phyloP scores from a whole-genome alignment of 2,329 filamentous ascomycete species.

The Cladophialophora exuberans region DNA sequence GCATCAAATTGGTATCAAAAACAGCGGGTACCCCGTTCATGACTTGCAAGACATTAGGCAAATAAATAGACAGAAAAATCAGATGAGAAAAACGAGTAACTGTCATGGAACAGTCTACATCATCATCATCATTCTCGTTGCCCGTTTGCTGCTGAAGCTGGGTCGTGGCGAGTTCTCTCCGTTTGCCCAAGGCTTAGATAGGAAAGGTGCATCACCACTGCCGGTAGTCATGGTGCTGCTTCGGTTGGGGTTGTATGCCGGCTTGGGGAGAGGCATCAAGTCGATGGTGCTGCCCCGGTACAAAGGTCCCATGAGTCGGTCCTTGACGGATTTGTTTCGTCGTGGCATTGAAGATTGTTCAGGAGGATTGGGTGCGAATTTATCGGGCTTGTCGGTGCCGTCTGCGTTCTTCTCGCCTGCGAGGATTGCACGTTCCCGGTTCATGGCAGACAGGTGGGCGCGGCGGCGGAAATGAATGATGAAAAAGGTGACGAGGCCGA shows the following conservation, averaged over 20 bases:
- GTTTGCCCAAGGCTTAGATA: constrained; percentile 30
- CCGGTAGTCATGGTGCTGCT: constrained; percentile 26
- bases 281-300: constrained; percentile 34
- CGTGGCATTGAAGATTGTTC: constrained; percentile 21
- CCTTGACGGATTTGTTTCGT: constrained; percentile 34
- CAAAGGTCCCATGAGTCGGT: constrained; percentile 33
- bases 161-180: constrained; percentile 30
- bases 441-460: constrained; percentile 28
- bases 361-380: constrained; percentile 25
- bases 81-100: background rate
- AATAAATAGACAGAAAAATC: too few species aligned
- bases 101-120: constrained; percentile 23
- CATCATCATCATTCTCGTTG: constrained; percentile 37
- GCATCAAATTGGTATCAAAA: too few species aligned
- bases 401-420: constrained; percentile 34
- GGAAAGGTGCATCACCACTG: constrained; percentile 24
- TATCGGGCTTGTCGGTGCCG: constrained; percentile 32
- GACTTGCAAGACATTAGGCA: background rate
- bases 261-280: constrained; percentile 29
- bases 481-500: constrained; percentile 29
- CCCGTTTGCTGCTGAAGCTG: constrained; percentile 35
- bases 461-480: constrained; percentile 31
- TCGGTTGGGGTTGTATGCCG: constrained; percentile 24
- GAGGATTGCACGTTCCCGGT: constrained; percentile 31
- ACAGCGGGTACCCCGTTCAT: background rate